Conservation (phyloP, 768 basidiomycete species). For the Phlebiopsis flavidoalba region DNA sequence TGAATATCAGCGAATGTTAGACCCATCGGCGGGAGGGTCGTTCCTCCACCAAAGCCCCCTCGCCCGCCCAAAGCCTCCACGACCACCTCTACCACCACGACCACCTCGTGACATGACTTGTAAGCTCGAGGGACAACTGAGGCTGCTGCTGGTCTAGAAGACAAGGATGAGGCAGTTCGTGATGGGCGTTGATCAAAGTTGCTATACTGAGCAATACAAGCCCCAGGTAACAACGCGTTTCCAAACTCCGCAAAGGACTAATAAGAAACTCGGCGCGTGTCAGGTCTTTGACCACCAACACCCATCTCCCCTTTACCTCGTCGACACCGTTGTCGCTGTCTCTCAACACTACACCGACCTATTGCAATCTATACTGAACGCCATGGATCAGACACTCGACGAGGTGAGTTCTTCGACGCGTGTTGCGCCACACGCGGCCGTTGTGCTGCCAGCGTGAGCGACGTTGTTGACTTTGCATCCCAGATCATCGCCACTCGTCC, state of each 20-base stretch:
- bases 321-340: conserved; percentile 6
- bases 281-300: conserved; percentile 27
- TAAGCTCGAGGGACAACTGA: neutral
- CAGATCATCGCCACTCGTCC: conserved; percentile 69
- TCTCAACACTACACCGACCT: no score
- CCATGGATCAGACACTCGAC: conserved; percentile 83
- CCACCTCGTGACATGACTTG: conserved; percentile 45
- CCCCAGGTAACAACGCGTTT: conserved; percentile 25
- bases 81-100: conserved; percentile 49
- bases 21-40: conserved; percentile 63
- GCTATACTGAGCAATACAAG: neutral
- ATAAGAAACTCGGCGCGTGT: conserved; percentile 13
- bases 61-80: conserved; percentile 58
- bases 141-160: neutral
- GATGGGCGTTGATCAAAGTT: neutral
- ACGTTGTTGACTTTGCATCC: conserved; percentile 13
- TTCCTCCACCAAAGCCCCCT: conserved; percentile 30
- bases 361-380: conserved; percentile 2
- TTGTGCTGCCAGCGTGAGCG: conserved; percentile 17
- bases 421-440: conserved; percentile 9
- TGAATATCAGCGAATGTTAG: conserved; percentile 78
- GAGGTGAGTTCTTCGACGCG: conserved; percentile 45
- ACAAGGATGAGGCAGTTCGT: neutral
- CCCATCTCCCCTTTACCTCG: conserved; percentile 16
- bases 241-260: conserved; percentile 35